Percentiles rank a stretch among this genome's conserved stretches.
Conservation (phyloP, 1,284 basidiomycete genomes). For the Microbotryomycetes sp. region DNA sequence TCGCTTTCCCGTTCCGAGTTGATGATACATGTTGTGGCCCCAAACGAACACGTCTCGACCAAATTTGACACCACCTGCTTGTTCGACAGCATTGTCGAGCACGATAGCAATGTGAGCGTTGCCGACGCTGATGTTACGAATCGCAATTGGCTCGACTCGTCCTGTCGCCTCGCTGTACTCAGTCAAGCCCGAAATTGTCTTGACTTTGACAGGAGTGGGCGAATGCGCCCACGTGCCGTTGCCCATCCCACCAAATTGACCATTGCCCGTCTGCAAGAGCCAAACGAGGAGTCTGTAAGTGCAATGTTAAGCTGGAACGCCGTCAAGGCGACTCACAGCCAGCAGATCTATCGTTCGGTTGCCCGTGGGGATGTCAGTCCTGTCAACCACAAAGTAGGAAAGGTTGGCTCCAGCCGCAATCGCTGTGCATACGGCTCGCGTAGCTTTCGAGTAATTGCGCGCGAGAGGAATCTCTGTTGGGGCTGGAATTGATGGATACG, state of each 20-base stretch:
- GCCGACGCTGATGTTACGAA: conserved; percentile 63
- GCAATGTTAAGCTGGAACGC: background rate
- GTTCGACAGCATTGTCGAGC: conserved; percentile 54
- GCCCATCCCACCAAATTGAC: conserved; percentile 79
- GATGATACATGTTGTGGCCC: conserved; percentile 44
- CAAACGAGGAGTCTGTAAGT: conserved; percentile 46
- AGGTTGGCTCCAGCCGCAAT: conserved; percentile 68
- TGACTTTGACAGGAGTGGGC: conserved; percentile 64
- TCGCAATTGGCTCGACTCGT: conserved; percentile 60
- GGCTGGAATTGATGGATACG: conserved; percentile 65
- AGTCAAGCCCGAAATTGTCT: conserved; percentile 70
- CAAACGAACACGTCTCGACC: conserved; percentile 52
- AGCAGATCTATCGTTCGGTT: conserved; percentile 18
- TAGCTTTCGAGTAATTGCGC: conserved; percentile 52
- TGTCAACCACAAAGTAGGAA: conserved; percentile 70
- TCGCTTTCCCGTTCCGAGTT: conserved; percentile 78
- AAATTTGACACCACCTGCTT: conserved; percentile 47
- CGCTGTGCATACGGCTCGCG: conserved; percentile 57
- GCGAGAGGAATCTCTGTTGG: conserved; percentile 80
- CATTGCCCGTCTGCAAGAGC: conserved; percentile 71
- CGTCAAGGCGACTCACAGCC: conserved; percentile 14
- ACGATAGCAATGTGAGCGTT: conserved; percentile 62
- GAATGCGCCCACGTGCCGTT: conserved; percentile 72
- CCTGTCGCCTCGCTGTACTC: conserved; percentile 69
- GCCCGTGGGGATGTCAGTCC: conserved; percentile 35